These are phyloP conservation scores for Dimocarpus longan DNA, from an alignment of 345 rosid species.

Conservation along the genomic window DNA sequence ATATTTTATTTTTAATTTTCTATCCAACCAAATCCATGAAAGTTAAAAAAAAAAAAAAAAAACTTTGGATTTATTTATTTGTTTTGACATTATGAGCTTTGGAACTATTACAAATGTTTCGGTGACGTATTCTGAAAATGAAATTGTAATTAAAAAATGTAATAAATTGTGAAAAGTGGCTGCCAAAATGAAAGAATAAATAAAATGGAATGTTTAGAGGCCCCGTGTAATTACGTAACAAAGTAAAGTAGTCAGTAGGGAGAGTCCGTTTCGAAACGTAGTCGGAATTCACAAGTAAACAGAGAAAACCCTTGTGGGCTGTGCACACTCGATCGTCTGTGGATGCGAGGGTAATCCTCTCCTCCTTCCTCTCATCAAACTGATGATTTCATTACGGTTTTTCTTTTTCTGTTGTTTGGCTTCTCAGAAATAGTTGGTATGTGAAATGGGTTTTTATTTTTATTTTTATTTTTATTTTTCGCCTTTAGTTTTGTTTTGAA, in stretches of 20 bases:
- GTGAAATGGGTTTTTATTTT: neutral
- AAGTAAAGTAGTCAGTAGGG: neutral
- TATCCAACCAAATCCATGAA: too few species aligned
- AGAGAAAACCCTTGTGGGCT: neutral
- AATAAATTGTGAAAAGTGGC: too few species aligned
- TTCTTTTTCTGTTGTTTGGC: neutral
- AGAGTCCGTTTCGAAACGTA: neutral
- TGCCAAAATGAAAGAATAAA: too few species aligned
- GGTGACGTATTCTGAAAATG: too few species aligned
- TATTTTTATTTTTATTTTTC: neutral
- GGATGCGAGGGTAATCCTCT: neutral
- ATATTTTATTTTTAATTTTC: too few species aligned
- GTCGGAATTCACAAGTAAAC: neutral
- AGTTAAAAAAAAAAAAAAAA: too few species aligned
- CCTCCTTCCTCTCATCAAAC: neutral
- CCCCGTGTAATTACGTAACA: neutral
- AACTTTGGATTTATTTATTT: too few species aligned
- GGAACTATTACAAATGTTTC: too few species aligned
- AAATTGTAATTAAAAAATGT: too few species aligned
- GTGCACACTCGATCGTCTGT: neutral
- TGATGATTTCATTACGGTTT: neutral
- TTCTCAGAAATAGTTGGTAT: slow-evolving; percentile 2
- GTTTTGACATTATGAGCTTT: too few species aligned
- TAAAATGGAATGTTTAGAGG: neutral
- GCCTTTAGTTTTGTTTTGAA: neutral